Base-by-base conservation (phyloP, 164 flowering plant genomes). In the Chloranthus sessilifolius region DNA sequence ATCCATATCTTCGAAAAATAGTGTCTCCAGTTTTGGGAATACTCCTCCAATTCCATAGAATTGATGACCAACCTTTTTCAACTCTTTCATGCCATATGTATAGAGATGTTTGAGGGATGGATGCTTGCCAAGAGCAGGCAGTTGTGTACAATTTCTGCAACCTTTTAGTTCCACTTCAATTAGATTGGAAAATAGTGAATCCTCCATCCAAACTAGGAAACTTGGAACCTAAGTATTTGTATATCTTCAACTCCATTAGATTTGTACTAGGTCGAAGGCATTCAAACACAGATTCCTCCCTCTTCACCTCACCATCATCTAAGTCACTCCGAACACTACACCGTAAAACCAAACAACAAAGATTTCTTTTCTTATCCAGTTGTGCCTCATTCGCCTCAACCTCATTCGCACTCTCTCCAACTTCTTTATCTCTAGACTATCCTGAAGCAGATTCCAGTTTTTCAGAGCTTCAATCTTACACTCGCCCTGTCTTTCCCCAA, bases 161-260 rank as follows among this genome's bases (percentile, higher is more conserved):
- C 20, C 37, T 7, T 0, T 2, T 15, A 47, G n/a, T 7, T 0
- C 0, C 15, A 47, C 14, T 3, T 2, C 0, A 17, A 19, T 7
- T 15, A 48, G 7, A 4, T 20, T 33, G n/a, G 37, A 10, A 12
- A 48, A 48, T 11, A 10, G 2, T 12, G 47, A 14, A 20, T 16
- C 27, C 3, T 30, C 47, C 33, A 26, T 43, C 53, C 53, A 50
- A n/a, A 23, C 41, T 35, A 1, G 53, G 53, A 5, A 50, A 35
- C 26, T 24, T 53, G 10, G 46, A 28, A 5, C 56, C 55, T 5
- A 0, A 5, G 21, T 37, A 51, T 3, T 27, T 0, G 5, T 8
- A 0, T 2, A 43, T 43, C 4, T 1, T 1, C 39, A 43, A 9
- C 14, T 0, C 0, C 15, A 31, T n/a, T 22, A 54, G 8, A 20